Conservation (phyloP, 371 early-diverging fungal genomes). For the Apophysomyces elegans region DNA sequence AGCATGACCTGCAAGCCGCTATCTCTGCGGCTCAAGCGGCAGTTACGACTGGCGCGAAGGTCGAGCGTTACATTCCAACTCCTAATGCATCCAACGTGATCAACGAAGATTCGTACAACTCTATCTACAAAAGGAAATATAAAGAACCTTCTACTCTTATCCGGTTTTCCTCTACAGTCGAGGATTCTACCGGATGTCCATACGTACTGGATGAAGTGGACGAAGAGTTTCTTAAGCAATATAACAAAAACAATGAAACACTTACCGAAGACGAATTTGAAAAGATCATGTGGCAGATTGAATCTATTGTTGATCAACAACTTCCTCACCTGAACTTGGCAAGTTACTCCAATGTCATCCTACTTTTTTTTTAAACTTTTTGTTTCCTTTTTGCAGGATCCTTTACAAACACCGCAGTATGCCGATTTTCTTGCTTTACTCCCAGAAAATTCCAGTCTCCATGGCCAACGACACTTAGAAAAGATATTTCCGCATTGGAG, state of each 20-base stretch:
- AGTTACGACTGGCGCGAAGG: slow-evolving; percentile 58
- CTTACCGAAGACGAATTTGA: slow-evolving; percentile 81
- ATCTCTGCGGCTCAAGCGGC: slow-evolving; percentile 81
- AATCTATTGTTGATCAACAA: slow-evolving; percentile 54
- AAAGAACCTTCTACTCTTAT: slow-evolving; percentile 81
- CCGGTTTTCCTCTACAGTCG: slow-evolving; percentile 87
- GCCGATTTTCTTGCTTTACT: slow-evolving; percentile 28
- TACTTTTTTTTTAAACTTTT: neutral
- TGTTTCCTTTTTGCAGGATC: slow-evolving; percentile 31
- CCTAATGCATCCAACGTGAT: slow-evolving; percentile 86
- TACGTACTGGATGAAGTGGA: slow-evolving; percentile 93
- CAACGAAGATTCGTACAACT: slow-evolving; percentile 57
- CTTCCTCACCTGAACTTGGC: slow-evolving; percentile 54
- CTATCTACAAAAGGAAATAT: slow-evolving; percentile 70
- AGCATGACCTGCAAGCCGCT: slow-evolving; percentile 96
- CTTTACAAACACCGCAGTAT: slow-evolving; percentile 41
- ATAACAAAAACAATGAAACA: slow-evolving; percentile 45
- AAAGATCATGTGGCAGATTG: slow-evolving; percentile 77
- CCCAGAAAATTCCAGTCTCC: slow-evolving; percentile 24
- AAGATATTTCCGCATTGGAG: slow-evolving; percentile 52
- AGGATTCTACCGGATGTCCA: slow-evolving; percentile 80
- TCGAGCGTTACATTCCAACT: slow-evolving; percentile 83
- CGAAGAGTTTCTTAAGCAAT: slow-evolving; percentile 67
- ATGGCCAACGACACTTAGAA: slow-evolving; percentile 21
- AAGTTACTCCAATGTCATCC: slow-evolving; percentile 19